These are phyloP conservation scores for Cytospora mali DNA, from an alignment of 2,329 filamentous ascomycete species.

Conservation along the genomic window DNA sequence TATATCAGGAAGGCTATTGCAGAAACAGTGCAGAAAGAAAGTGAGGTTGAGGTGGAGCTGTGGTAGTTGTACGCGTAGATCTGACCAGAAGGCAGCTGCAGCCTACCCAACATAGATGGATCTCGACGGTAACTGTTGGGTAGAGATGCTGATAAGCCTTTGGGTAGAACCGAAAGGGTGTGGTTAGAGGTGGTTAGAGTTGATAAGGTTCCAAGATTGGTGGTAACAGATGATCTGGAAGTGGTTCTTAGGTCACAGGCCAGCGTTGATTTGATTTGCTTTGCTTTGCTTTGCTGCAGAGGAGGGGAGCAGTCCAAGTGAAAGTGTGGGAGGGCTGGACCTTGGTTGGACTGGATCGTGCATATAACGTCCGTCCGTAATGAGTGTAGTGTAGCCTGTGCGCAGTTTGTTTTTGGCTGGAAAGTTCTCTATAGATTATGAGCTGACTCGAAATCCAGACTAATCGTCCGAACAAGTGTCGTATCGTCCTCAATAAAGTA, in stretches of 20 bases:
- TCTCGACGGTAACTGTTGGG: constrained; percentile 2
- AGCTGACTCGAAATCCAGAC: background rate
- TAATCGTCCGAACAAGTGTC: background rate
- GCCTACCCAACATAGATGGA: constrained; percentile 22
- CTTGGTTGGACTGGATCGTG: background rate
- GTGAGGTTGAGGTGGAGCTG: constrained; percentile 1
- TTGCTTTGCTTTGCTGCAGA: background rate
- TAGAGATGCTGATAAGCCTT: constrained; percentile 7
- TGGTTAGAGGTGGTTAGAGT: background rate
- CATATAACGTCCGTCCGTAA: too few species aligned
- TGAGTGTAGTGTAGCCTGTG: background rate
- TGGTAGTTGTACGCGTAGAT: constrained; percentile 7
- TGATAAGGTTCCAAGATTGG: background rate
- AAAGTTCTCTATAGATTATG: background rate
- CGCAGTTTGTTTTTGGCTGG: background rate
- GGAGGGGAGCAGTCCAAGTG: background rate
- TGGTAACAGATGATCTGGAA: background rate
- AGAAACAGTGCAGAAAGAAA: constrained; percentile 3
- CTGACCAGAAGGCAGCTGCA: constrained; percentile 11
- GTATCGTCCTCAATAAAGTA: background rate
- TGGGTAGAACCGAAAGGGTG: background rate
- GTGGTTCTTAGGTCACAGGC: background rate
- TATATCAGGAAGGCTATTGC: constrained; percentile 20
- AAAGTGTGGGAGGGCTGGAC: background rate
- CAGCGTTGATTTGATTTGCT: too few species aligned